Evolutionary conservation across 2,329 filamentous ascomycete species (phyloP).

Genomic region (Colletotrichum somersetense): DNA sequence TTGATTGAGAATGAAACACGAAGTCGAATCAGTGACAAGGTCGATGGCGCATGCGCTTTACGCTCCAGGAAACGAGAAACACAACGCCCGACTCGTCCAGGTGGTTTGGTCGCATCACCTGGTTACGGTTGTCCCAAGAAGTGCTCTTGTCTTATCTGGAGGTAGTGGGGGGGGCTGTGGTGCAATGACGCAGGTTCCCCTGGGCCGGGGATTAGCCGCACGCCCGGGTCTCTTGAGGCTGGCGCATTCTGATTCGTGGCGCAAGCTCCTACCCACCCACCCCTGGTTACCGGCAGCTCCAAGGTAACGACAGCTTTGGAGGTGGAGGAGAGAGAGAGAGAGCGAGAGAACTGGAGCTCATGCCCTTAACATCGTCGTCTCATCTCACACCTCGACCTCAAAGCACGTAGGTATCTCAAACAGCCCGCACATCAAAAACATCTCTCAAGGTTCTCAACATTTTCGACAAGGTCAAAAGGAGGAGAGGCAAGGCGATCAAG

Average conservation of each 20-base stretch:
- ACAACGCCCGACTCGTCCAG: not conserved
- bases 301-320: conserved; percentile 16
- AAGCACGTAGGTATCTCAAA: not conserved
- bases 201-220: conserved; percentile 35
- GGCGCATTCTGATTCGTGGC: conserved; percentile 23
- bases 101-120: conserved; percentile 9
- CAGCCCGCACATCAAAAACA: too few relatives aligned
- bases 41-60: not conserved
- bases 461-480: not conserved
- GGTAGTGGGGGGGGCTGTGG: not conserved
- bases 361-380: conserved; percentile 9
- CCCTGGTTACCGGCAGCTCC: conserved; percentile 9
- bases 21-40: not conserved
- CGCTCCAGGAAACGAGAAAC: conserved; percentile 1
- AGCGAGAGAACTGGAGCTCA: conserved; percentile 8
- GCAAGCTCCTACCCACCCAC: conserved; percentile 27
- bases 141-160: conserved; percentile 15
- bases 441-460: not conserved
- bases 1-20: too few relatives aligned
- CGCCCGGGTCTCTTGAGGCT: conserved; percentile 21
- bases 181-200: conserved; percentile 34
- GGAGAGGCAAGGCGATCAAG: not conserved
- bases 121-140: not conserved
- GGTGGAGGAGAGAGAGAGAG: not conserved
- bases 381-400: conserved; percentile 14